Percentiles rank a stretch among this genome's conserved stretches.
Evolutionary conservation across 2,329 filamentous ascomycete genomes (phyloP).

Genomic region (Cladophialophora chaetospira): DNA sequence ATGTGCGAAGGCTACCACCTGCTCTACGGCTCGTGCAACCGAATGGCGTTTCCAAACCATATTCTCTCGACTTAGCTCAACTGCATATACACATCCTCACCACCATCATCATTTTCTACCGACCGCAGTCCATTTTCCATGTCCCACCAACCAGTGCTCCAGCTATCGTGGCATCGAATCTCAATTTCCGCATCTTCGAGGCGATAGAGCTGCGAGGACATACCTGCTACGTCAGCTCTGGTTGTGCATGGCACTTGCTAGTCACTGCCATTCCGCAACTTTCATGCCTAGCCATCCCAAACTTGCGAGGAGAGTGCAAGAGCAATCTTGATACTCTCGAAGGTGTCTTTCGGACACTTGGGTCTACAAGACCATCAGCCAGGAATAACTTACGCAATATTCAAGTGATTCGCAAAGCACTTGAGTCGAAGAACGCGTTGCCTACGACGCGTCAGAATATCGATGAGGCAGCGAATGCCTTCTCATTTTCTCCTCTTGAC

Average conservation of each 20-base stretch:
- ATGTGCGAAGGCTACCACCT: slow-evolving; percentile 7
- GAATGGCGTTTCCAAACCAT: slow-evolving; percentile 10
- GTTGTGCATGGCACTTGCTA: slow-evolving; percentile 17
- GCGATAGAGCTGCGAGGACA: slow-evolving; percentile 21
- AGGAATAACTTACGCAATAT: slow-evolving; percentile 21
- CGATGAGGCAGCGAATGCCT: neutral
- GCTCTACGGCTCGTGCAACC: slow-evolving; percentile 9
- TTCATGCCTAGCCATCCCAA: slow-evolving; percentile 17
- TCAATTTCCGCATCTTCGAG: slow-evolving; percentile 24
- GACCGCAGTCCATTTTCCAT: slow-evolving; percentile 18
- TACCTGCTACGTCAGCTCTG: slow-evolving; percentile 18
- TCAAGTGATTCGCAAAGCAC: slow-evolving; percentile 15
- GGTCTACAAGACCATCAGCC: slow-evolving; percentile 13
- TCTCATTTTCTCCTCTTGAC: slow-evolving; percentile 1
- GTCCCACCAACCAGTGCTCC: slow-evolving; percentile 3
- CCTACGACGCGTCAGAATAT: neutral
- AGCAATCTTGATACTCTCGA: slow-evolving; percentile 18
- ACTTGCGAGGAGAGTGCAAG: slow-evolving; percentile 4
- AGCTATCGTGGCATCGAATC: slow-evolving; percentile 14
- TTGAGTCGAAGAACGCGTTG: neutral
- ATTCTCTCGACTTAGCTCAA: slow-evolving; percentile 21
- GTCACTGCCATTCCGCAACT: slow-evolving; percentile 23
- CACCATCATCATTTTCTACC: slow-evolving; percentile 21
- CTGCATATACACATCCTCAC: slow-evolving; percentile 20
- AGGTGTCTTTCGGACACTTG: slow-evolving; percentile 10